Conservation (phyloP, 306 rosid species). For the Prunus kanzakura region DNA sequence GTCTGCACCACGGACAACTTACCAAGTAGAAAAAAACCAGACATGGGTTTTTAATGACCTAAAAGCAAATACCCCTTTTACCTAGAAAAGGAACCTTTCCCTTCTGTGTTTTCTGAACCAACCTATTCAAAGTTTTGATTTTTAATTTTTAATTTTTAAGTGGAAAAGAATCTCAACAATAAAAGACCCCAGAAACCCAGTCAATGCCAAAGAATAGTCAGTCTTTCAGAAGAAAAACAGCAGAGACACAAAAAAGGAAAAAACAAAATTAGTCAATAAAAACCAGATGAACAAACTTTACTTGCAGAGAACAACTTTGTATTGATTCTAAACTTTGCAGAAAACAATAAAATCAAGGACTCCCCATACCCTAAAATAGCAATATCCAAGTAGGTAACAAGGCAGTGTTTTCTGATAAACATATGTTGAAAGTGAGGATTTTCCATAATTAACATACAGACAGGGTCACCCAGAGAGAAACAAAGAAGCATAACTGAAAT, state of each 20-base stretch:
- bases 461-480: neutral
- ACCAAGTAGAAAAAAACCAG: constrained; percentile 24
- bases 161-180: constrained; percentile 17
- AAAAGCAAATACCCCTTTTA: constrained; percentile 44
- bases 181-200: constrained; percentile 35
- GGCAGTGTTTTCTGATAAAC: neutral
- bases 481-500: neutral
- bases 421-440: neutral
- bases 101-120: constrained; percentile 29
- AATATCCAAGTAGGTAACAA: neutral
- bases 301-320: constrained; percentile 1
- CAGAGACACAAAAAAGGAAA: neutral
- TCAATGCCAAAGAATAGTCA: constrained; percentile 16
- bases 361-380: neutral
- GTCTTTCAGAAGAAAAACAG: neutral
- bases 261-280: constrained; percentile 6
- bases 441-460: neutral
- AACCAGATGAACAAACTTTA: neutral
- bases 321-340: neutral
- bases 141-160: neutral
- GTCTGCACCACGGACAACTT: constrained; percentile 31
- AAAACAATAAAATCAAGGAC: neutral
- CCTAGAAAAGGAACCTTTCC: constrained; percentile 38
- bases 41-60: constrained; percentile 25
- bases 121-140: constrained; percentile 6